Evolutionary conservation across 2,329 filamentous ascomycete species (phyloP), one percentile per base, ranked within the genome.

Genomic region (Hortaea sp.): DNA sequence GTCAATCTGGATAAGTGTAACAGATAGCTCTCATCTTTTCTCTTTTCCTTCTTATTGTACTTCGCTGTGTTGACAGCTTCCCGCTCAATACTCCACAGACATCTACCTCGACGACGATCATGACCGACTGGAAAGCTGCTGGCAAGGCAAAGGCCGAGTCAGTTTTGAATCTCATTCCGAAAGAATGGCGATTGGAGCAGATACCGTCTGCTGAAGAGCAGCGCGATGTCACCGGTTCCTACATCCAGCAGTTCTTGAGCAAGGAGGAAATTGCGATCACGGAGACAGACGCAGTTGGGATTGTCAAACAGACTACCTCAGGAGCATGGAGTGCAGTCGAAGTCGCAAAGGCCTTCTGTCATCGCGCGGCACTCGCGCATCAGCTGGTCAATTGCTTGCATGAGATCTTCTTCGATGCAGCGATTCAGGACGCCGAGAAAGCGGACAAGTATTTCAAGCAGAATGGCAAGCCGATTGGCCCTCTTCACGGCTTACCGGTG

Each of bases 211-310:
- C 67, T 0, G 64, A 70, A 42, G 68, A 80, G 49, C 72, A 78
- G 47, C 70, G 69, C 54, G 76, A 79, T 59, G 70, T 80, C 6
- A 79, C 76, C 0, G 74, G 74, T 5, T 48, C 64, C 10, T 81
- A 75, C 52, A 72, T 81, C 39, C 71, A 76, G 29, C 71, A 79
- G 44, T 81, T 71, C 50, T 66, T 82, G 1, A 68, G 63, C 5
- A 47, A 69, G 13, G 59, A 67, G 37, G 79, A 82, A 54, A 66
- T 81, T 9, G 70, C 75, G 38, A 81, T 82, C 47, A 83, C 79
- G 0, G 76, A 81, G 54, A 75, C 73, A 5, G 74, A 78, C 57
- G 76, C 77, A 3, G 69, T 74, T 5, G 73, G 69, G 0, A 78
- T 82, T 46, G 72, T 74, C 1, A 65, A 71, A 42, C 73, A 74